Percentiles rank a stretch among this genome's conserved stretches.
These are phyloP conservation scores for Fusarium austroafricanum DNA, from an alignment of 2,329 filamentous ascomycete genomes.

Conservation along the genomic window DNA sequence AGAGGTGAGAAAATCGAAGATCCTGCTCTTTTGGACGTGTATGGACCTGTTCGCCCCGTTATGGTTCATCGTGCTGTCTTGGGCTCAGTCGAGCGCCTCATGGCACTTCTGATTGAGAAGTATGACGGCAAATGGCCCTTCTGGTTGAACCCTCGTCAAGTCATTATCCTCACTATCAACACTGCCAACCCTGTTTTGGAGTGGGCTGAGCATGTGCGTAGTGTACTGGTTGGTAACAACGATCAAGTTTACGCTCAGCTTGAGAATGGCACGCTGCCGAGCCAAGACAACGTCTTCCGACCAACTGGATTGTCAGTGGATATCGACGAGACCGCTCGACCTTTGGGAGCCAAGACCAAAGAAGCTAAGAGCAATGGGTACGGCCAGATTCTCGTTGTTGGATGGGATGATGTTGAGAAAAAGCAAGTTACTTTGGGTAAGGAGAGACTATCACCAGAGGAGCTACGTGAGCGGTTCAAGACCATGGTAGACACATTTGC, in stretches of 20 bases:
- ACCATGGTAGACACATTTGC: constrained; percentile 61
- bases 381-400: constrained; percentile 78
- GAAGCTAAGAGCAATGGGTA: constrained; percentile 80
- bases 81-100: constrained; percentile 84
- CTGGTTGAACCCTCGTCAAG: constrained; percentile 86
- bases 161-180: constrained; percentile 79
- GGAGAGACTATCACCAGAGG: constrained; percentile 57
- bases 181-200: constrained; percentile 64
- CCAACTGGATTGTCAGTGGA: constrained; percentile 75
- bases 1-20: constrained; percentile 64
- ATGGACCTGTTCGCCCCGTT: constrained; percentile 75
- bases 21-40: constrained; percentile 59
- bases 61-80: constrained; percentile 88
- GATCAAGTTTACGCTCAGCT: constrained; percentile 50
- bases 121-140: constrained; percentile 86
- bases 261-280: constrained; percentile 46
- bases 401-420: constrained; percentile 70
- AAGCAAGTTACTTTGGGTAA: constrained; percentile 62
- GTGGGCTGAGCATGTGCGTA: constrained; percentile 60
- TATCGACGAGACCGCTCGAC: constrained; percentile 71
- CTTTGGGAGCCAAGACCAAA: constrained; percentile 75
- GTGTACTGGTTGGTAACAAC: constrained; percentile 63
- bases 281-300: constrained; percentile 59
- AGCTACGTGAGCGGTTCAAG: constrained; percentile 59
- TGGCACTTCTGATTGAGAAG: constrained; percentile 87